Evolutionary conservation across 2,329 filamentous ascomycete species (phyloP).

Genomic region (Apiospora pterosperma): DNA sequence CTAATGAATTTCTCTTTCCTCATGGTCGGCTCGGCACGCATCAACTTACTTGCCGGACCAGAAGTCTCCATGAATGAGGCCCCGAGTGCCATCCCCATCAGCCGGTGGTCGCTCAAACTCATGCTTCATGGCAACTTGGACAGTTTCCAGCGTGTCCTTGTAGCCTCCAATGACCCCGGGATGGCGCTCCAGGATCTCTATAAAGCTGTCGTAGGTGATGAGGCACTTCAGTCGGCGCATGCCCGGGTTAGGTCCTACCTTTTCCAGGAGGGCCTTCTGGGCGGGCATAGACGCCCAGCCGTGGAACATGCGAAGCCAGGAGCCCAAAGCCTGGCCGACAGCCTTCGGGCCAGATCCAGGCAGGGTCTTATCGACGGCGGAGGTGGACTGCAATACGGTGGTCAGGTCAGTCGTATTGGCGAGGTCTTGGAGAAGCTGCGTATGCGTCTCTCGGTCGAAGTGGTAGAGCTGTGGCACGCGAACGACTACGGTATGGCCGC

Average conservation of each 20-base stretch:
- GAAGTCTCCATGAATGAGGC: conserved; percentile 37
- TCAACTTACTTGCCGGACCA: conserved; percentile 38
- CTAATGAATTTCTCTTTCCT: neutral
- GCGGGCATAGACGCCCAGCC: conserved; percentile 24
- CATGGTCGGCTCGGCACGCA: neutral
- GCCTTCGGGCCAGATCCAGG: conserved; percentile 9
- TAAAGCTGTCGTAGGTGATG: conserved; percentile 33
- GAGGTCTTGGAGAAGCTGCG: conserved; percentile 35
- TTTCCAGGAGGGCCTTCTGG: conserved; percentile 13
- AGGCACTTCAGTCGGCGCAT: conserved; percentile 35
- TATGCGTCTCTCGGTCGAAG: conserved; percentile 28
- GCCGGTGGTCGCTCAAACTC: conserved; percentile 8
- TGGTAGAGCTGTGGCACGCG: conserved; percentile 30
- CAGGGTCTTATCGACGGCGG: conserved; percentile 10
- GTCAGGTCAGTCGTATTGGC: conserved; percentile 30
- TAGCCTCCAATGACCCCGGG: conserved; percentile 25
- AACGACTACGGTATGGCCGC: conserved; percentile 15
- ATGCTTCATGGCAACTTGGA: conserved; percentile 13
- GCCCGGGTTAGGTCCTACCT: conserved; percentile 24
- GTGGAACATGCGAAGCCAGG: conserved; percentile 35
- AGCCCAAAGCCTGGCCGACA: conserved; percentile 24
- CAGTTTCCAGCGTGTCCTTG: conserved; percentile 23
- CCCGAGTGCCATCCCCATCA: conserved; percentile 10
- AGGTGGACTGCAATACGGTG: conserved; percentile 20
- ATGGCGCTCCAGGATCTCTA: conserved; percentile 28